Base-by-base conservation (phyloP, 108 stramenopile genomes). In the Schizochytrium sp. region DNA sequence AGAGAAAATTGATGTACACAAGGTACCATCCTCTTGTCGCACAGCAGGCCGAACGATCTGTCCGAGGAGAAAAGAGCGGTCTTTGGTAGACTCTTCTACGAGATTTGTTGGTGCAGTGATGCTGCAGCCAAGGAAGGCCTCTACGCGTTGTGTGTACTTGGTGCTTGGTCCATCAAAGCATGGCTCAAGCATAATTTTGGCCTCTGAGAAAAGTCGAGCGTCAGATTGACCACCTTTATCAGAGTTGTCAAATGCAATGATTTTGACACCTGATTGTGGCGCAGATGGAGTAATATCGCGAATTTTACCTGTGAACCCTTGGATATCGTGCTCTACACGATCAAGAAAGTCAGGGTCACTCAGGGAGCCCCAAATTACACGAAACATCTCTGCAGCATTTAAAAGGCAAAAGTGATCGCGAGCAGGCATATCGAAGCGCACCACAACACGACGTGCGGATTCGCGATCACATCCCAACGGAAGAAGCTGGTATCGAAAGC, bases 401-500 rank as follows among this genome's bases (percentile, higher is more conserved):
- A 69, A 2, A 38, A 38, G 42, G 12, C 40, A 8, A 69, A 69
- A 69, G 19, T 44, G 40, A 53, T 83, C 50, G 10, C 76, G 76
- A 7, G 47, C 76, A n/a, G 19, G 7, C 76, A 83, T 55, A 53
- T 83, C 76, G 28, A 83, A 55, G 50, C 76, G 47, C 50, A 83
- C n/a, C 38, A n/a, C 53, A n/a, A 83, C 47, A 40, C 76, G 76
- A 40, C 76, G 76, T 53, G 53, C 76, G n/a, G 47, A 49, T 47
- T 10, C 0, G 1, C 53, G 47, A n/a, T 49, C 47, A 53, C 76
- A 83, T 47, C 76, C 76, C 50, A 83, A 53, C 5, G 76, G 76
- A 7, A 83, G 76, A 17, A 83, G 76, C 76, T 83, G 76, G 47
- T 83, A 83, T n/a, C 76, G 76, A 15, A 69, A 69, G 64, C 42